Evolutionary conservation across 1,284 basidiomycete genomes (phyloP).

Genomic region (Gastroboletus turbinatus): DNA sequence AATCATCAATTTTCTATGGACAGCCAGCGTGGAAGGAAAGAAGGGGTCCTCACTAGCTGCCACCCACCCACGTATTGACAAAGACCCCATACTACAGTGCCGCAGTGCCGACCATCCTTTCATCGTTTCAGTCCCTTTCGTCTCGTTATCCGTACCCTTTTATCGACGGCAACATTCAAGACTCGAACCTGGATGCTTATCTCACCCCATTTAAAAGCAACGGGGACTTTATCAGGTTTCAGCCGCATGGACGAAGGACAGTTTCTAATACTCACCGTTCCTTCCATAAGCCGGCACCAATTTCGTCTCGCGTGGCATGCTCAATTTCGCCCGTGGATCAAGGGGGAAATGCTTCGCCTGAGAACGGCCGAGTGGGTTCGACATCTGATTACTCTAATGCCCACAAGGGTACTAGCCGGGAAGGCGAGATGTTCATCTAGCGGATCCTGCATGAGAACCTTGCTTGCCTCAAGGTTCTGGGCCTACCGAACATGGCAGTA

Average conservation of each 20-base stretch:
- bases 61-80: background rate
- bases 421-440: slow-evolving; percentile 10
- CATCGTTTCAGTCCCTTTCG: background rate
- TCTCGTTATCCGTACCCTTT: slow-evolving; percentile 10
- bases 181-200: background rate
- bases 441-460: slow-evolving; percentile 27
- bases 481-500: slow-evolving; percentile 18
- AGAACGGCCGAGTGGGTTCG: slow-evolving; percentile 10
- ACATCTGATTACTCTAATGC: slow-evolving; percentile 9
- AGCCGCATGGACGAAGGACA: background rate
- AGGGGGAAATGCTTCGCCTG: slow-evolving; percentile 12
- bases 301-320: slow-evolving; percentile 3
- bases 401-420: slow-evolving; percentile 6
- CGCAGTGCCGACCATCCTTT: background rate
- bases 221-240: background rate
- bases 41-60: background rate
- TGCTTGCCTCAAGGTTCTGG: slow-evolving; percentile 18
- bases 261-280: slow-evolving; percentile 1
- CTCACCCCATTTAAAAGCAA: background rate
- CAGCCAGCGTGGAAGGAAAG: background rate
- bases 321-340: slow-evolving; percentile 2
- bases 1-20: slow-evolving; percentile 1
- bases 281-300: slow-evolving; percentile 1
- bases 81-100: background rate
- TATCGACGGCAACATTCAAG: background rate